Conservation (phyloP, 345 rosid genomes). For the Boechera divaricarpa region DNA sequence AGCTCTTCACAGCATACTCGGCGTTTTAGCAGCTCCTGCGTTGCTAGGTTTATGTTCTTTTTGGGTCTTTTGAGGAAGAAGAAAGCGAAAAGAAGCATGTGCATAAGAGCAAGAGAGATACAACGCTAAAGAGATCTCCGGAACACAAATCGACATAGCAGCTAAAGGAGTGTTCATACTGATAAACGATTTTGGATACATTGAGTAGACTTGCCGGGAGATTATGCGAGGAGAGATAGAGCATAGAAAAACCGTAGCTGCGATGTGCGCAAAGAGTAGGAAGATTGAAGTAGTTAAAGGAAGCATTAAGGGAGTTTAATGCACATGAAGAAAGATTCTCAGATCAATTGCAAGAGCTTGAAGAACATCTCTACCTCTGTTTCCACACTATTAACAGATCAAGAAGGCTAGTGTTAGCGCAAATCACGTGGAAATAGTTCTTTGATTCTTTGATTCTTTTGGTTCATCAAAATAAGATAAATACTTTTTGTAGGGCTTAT, state of each 20-base stretch:
- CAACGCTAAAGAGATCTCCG: constrained; percentile 51
- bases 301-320: constrained; percentile 62
- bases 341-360: constrained; percentile 82
- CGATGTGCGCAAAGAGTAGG: constrained; percentile 56
- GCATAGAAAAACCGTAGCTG: constrained; percentile 61
- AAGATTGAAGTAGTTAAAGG: constrained; percentile 61
- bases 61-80: constrained; percentile 53
- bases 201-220: constrained; percentile 65
- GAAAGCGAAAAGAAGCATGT: constrained; percentile 36
- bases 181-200: constrained; percentile 80
- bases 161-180: constrained; percentile 76
- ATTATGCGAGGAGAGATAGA: constrained; percentile 68
- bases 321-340: constrained; percentile 54
- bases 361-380: constrained; percentile 68
- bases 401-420: constrained; percentile 64
- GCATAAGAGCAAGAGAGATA: constrained; percentile 20
- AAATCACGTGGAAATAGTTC: constrained; percentile 46
- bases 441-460: constrained; percentile 34
- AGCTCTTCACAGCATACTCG: constrained; percentile 70
- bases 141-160: constrained; percentile 69
- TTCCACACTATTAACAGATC: constrained; percentile 78
- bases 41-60: constrained; percentile 51
- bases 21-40: constrained; percentile 65
- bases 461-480: neutral
- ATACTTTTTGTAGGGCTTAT: constrained; percentile 16